Evolutionary conservation across 768 basidiomycete species (phyloP), one percentile per base, ranked within the genome.

Genomic region (Rhizopogon vulgaris): DNA sequence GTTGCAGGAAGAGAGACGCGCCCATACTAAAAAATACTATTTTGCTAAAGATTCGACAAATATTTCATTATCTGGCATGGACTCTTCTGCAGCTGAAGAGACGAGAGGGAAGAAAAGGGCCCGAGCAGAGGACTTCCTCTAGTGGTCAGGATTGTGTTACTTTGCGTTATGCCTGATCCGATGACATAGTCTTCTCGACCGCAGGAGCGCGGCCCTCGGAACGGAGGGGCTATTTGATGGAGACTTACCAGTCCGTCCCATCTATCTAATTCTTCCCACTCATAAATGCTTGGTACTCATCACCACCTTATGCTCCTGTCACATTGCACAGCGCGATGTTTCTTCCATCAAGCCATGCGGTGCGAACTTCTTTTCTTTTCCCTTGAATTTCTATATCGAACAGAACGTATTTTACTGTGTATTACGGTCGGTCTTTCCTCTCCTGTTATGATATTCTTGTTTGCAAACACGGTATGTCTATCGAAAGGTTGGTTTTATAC

Each of bases 91-190:
- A 32, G 61, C 58, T 30, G 84, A 86, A 47, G 87, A 87, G 61
- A 72, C 78, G 46, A 78, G 87, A 57, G 89, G 90, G 43, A 89
- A 84, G 74, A 93, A 93, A 69, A 74, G 91, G 42, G 87, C 90
- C 42, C 76, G 89, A 58, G 91, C 91, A 30, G 90, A 92, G 68
- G 91, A 93, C 67, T 90, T 89, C 68, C 69, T 92, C 60, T 90
- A 69, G 63, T 51, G 56, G 56, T 54, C 53, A 51, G 52, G 52
- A 32, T 56, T 51, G 38, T 53, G 62, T 68, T 56, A 53, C 32
- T 39, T 54, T 51, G 18, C 24, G 52, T 48, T 54, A 39, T 46
- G 53, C 24, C 51, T 43, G 64, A 60, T 68, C 62, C 56, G 48
- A 52, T 49, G 48, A 52, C 41, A 52, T 49, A 60, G 60, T 66